phyloP scores from a whole-genome alignment of 768 basidiomycete genomes.

The Porpolomopsis calyptriformis region DNA sequence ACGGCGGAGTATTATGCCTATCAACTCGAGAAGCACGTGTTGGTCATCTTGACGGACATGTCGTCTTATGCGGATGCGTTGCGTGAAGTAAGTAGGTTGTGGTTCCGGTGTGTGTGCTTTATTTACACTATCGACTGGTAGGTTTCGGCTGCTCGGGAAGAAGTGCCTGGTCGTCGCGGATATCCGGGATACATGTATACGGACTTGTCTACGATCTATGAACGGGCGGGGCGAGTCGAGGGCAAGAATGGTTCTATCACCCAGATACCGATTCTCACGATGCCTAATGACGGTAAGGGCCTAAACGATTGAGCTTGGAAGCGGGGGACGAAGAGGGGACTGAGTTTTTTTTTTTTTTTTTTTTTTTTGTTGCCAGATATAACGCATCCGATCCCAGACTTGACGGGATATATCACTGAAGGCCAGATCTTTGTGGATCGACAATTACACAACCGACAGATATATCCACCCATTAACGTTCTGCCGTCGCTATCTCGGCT shows the following conservation, averaged over 20 bases:
- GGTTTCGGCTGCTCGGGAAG: constrained; percentile 98
- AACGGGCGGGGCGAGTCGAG: constrained; percentile 95
- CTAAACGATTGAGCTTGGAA: no score
- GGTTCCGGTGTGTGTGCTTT: constrained; percentile 14
- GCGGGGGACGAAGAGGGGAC: no score
- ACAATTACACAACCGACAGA: constrained; percentile 91
- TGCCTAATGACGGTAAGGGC: constrained; percentile 99
- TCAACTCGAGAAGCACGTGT: constrained; percentile 97
- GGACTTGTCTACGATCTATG: constrained; percentile 98
- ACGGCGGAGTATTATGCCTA: constrained; percentile 99
- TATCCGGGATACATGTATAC: constrained; percentile 99
- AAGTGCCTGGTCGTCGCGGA: constrained; percentile 98
- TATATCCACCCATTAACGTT: constrained; percentile 99
- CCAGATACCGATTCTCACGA: constrained; percentile 97
- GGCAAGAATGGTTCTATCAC: constrained; percentile 99
- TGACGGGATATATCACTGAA: constrained; percentile 99
- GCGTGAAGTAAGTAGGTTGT: constrained; percentile 58
- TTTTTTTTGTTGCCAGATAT: no score
- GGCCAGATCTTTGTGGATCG: constrained; percentile 99
- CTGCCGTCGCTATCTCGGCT: constrained; percentile 95
- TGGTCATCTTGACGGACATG: constrained; percentile 99
- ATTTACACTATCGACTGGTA: constrained; percentile 20
- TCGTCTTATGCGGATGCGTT: constrained; percentile 94
- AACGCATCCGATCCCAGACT: constrained; percentile 99
- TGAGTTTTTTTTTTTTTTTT: no score